phyloP scores from a whole-genome alignment of 345 rosid species.

The Aquilaria yunnanensis region DNA sequence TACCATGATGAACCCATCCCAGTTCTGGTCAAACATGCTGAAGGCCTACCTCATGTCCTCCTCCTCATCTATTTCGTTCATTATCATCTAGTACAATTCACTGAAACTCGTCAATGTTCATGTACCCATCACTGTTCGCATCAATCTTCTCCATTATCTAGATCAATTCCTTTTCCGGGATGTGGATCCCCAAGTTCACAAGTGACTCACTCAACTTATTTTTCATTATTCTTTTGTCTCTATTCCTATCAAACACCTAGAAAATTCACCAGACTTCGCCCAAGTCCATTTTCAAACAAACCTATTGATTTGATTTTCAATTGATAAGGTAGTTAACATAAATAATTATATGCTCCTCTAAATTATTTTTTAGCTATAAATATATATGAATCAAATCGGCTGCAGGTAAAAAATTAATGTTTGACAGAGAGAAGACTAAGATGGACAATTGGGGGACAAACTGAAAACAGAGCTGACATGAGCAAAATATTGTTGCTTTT shows the following conservation, averaged over 20 bases:
- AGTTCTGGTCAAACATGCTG: slow-evolving; percentile 82
- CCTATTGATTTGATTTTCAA: background rate
- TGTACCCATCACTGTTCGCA: slow-evolving; percentile 72
- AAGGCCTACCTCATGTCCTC: slow-evolving; percentile 23
- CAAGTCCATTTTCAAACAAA: slow-evolving; percentile 39
- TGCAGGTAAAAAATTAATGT: no score
- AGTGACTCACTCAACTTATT: slow-evolving; percentile 63
- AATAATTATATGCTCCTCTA: background rate
- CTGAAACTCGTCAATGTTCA: slow-evolving; percentile 88
- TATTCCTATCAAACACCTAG: slow-evolving; percentile 83
- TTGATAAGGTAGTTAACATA: background rate
- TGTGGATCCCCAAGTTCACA: slow-evolving; percentile 62
- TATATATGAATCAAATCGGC: no score
- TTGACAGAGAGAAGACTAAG: no score
- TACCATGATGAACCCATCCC: slow-evolving; percentile 85
- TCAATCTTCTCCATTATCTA: slow-evolving; percentile 20
- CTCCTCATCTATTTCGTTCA: slow-evolving; percentile 78
- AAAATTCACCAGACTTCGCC: slow-evolving; percentile 67
- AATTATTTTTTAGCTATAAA: no score
- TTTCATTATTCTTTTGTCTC: slow-evolving; percentile 26
- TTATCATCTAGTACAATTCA: slow-evolving; percentile 62
- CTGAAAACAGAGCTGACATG: no score
- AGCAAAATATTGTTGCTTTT: no score
- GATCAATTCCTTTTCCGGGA: slow-evolving; percentile 51
- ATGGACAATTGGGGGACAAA: no score